These are phyloP conservation scores for Phytopythium boreale DNA, from an alignment of 352 stramenopile species.

Conservation along the genomic window DNA sequence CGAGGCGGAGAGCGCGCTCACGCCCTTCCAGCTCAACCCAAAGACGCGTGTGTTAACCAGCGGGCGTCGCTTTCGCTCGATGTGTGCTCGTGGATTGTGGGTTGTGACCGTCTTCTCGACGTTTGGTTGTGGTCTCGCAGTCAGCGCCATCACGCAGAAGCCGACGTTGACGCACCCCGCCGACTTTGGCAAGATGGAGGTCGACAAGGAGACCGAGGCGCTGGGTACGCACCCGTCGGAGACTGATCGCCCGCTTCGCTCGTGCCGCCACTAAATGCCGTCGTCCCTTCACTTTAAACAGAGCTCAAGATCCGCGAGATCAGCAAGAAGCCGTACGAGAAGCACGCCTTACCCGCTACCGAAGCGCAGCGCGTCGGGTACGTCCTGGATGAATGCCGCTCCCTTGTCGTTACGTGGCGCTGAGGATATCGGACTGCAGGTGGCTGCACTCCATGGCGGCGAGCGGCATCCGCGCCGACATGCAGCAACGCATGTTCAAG, in stretches of 20 bases:
- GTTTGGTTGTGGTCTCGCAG: slow-evolving; percentile 19
- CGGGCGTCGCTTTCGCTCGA: too few relatives aligned
- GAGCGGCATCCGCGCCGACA: slow-evolving; percentile 65
- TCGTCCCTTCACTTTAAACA: slow-evolving; percentile 1
- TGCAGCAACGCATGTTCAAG: slow-evolving; percentile 82
- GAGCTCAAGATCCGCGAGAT: slow-evolving; percentile 61
- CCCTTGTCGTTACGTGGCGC: not conserved
- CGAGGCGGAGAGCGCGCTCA: slow-evolving; percentile 66
- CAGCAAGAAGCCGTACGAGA: slow-evolving; percentile 65
- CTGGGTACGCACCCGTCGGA: slow-evolving; percentile 30
- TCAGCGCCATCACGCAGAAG: slow-evolving; percentile 75
- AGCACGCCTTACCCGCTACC: slow-evolving; percentile 61
- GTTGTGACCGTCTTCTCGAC: not conserved
- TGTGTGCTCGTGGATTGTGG: not conserved
- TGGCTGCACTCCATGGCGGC: slow-evolving; percentile 74
- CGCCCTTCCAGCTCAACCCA: slow-evolving; percentile 81
- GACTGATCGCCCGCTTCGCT: not conserved
- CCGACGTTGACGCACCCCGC: slow-evolving; percentile 70
- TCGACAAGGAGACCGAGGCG: slow-evolving; percentile 48
- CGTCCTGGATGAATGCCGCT: not conserved
- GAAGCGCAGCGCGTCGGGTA: slow-evolving; percentile 76
- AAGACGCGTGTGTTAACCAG: slow-evolving; percentile 52
- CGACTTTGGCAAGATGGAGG: slow-evolving; percentile 60
- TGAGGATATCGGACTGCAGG: slow-evolving; percentile 15
- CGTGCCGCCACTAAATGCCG: not conserved